Base-by-base conservation (phyloP, 495 filamentous ascomycete species). In the Annulohypoxylon nitens region DNA sequence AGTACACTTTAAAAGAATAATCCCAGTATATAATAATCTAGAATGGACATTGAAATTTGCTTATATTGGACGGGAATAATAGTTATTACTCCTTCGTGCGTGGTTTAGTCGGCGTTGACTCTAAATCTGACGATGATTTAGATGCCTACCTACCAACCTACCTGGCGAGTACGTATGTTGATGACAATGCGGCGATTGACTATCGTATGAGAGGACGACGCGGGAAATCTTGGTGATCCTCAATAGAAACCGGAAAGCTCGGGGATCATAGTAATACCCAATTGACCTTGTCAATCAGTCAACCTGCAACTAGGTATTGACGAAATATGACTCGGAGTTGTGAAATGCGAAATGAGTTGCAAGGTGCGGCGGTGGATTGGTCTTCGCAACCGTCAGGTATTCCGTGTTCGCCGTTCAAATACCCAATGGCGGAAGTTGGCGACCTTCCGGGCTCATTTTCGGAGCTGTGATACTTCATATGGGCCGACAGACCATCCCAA, bases 381-480 rank as follows among this genome's bases (percentile, higher is more conserved):
- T 16, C 30, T 58, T 39, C 33, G 34, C 16, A 58, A 11, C 2
- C 25, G 26, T 33, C n/a, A 25, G 50, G 50, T 4, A 33, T 33
- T 54, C 25, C 23, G 25, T 54, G 50, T 54, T 54, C 50, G 50
- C 50, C 50, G 23, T 54, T 12, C n/a, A 26, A 30, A 33, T 26
- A 5, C 3, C 23, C 25, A 26, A 51, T 26, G 48, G 48, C 48
- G 51, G 51, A 25, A 26, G 12, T 55, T 55, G 10, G 36, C 14
- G 33, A 9, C n/a, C 33, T n/a, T 23, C 53, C 53, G 33, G 14
- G 14, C 33, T 57, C 16, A 30, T 12, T 37, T 12, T 57, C 23
- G 25, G 50, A 37, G 33, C 33, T 57, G 53, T 57, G 53, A 57
- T 57, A 57, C 6, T 57, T 37, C 3, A 57, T 10, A 37, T 11